These are phyloP conservation scores for Bifiguratus adelaidae DNA, from an alignment of 192 early-diverging fungal species.

Conservation along the genomic window DNA sequence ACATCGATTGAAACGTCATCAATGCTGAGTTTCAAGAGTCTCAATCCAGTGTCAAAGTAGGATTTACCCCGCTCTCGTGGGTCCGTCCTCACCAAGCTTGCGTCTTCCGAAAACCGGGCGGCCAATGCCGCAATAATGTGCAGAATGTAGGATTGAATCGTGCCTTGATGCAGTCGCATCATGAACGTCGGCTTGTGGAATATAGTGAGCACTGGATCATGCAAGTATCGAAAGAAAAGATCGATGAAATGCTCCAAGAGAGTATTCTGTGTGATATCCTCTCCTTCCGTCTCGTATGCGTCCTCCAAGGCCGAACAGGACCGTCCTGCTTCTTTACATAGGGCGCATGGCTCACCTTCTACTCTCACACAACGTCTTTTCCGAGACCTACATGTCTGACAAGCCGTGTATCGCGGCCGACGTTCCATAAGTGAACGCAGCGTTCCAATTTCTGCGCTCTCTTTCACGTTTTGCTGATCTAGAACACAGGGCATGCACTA, in stretches of 20 bases:
- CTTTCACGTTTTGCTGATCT: no score
- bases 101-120: neutral
- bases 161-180: slow-evolving; percentile 1
- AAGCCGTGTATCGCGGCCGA: neutral
- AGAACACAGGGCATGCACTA: no score
- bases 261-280: neutral
- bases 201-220: slow-evolving; percentile 1
- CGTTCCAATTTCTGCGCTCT: no score
- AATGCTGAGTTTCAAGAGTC: neutral
- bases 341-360: neutral
- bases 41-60: neutral
- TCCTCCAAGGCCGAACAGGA: neutral
- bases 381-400: slow-evolving; percentile 1
- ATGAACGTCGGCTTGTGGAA: slow-evolving; percentile 5
- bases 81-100: neutral
- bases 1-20: neutral
- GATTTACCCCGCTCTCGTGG: neutral
- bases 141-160: slow-evolving; percentile 1
- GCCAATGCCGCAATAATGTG: neutral
- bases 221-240: slow-evolving; percentile 3
- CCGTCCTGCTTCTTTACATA: slow-evolving; percentile 1
- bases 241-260: neutral
- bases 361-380: neutral
- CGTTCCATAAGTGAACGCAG: no score
- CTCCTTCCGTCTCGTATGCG: neutral